Conservation (phyloP, 306 rosid genomes). For the Malus fusca region DNA sequence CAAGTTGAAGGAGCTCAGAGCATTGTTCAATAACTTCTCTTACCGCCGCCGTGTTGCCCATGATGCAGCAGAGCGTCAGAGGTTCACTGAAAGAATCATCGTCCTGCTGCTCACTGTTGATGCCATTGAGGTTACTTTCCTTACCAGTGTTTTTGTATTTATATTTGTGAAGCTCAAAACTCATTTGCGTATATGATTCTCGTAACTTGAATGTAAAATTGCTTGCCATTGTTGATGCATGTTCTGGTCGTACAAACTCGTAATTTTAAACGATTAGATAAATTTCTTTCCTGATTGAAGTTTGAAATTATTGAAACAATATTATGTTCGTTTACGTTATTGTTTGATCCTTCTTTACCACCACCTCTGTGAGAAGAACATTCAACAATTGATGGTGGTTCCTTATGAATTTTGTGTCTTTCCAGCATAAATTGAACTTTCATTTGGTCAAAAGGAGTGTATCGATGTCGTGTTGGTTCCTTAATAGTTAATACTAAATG, state of each 20-base stretch:
- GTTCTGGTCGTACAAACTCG: not conserved
- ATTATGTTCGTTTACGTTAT: not conserved
- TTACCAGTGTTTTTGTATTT: not conserved
- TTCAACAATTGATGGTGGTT: not conserved
- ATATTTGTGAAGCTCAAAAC: not conserved
- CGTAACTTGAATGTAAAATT: not conserved
- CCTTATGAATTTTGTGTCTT: not conserved
- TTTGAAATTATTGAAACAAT: not conserved
- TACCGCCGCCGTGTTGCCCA: slow-evolving; percentile 48
- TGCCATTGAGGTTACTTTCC: slow-evolving; percentile 59
- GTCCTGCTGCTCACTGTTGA: slow-evolving; percentile 90
- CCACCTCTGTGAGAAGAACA: not conserved
- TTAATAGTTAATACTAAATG: not conserved
- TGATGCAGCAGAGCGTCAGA: slow-evolving; percentile 70
- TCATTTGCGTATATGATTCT: not conserved
- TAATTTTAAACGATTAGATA: not conserved
- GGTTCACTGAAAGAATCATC: slow-evolving; percentile 74
- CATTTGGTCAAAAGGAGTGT: not conserved
- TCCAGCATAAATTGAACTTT: not conserved
- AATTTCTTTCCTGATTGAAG: not conserved
- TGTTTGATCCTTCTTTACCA: not conserved
- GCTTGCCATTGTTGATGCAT: not conserved
- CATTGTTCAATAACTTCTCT: slow-evolving; percentile 60
- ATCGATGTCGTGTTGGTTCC: not conserved
- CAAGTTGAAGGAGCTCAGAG: slow-evolving; percentile 74